A percentile compares a stretch with the other conserved stretches of the same genome.
Conservation (phyloP, 208 protist species). For the Tritrichomonas musculus region DNA sequence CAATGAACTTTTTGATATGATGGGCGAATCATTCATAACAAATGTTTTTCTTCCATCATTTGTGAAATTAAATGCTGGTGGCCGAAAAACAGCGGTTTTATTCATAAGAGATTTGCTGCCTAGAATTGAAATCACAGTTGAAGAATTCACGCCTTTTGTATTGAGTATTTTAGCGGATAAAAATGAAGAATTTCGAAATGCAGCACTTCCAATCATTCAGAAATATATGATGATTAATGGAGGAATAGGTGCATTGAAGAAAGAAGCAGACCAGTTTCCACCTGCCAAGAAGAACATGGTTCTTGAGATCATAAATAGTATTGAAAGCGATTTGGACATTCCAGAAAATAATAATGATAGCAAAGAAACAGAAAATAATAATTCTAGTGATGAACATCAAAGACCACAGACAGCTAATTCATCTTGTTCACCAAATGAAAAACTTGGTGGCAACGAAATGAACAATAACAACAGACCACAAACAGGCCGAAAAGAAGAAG, state of each 20-base stretch:
- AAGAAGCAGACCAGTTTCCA: not conserved
- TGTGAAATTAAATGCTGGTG: not conserved
- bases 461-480: too few relatives aligned
- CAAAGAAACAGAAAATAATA: too few relatives aligned
- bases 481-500: too few relatives aligned
- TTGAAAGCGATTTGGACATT: too few relatives aligned
- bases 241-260: not conserved
- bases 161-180: not conserved
- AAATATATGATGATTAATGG: not conserved
- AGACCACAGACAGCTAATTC: too few relatives aligned
- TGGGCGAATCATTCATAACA: not conserved
- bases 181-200: not conserved
- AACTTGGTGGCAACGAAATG: too few relatives aligned
- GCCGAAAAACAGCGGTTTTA: not conserved
- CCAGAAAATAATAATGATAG: too few relatives aligned
- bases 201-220: not conserved
- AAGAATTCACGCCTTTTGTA: not conserved
- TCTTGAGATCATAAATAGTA: too few relatives aligned
- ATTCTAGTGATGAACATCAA: too few relatives aligned
- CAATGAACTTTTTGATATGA: not conserved
- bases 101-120: not conserved
- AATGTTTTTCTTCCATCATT: not conserved
- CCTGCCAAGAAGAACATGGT: not conserved
- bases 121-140: not conserved
- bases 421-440: too few relatives aligned